A percentile compares a stretch with the other conserved stretches of the same genome.
Evolutionary conservation across 2,329 filamentous ascomycete species (phyloP).

Genomic region (Capronia coronata): DNA sequence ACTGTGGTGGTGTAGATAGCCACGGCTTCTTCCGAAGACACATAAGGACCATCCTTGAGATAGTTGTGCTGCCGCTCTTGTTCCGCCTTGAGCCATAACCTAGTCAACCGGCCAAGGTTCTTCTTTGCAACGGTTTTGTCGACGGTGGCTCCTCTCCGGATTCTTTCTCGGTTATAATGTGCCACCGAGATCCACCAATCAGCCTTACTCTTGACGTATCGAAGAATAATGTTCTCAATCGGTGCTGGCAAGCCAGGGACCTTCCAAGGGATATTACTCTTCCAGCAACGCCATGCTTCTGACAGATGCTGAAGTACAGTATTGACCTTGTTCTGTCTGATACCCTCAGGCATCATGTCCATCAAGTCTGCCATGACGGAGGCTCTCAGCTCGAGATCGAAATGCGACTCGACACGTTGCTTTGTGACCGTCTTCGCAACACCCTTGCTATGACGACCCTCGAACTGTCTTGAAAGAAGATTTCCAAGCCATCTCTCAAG

Average conservation of each 20-base stretch:
- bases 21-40: constrained; percentile 95
- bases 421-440: constrained; percentile 99
- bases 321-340: constrained; percentile 99
- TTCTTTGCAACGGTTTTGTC: constrained; percentile 99
- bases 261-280: constrained; percentile 99
- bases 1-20: constrained; percentile 98
- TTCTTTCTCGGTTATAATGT: constrained; percentile 97
- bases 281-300: constrained; percentile 99
- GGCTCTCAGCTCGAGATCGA: constrained; percentile 91
- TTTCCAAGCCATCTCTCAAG: constrained; percentile 97
- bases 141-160: constrained; percentile 89
- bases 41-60: constrained; percentile 97
- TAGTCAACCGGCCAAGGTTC: constrained; percentile 88
- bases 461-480: constrained; percentile 90
- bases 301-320: constrained; percentile 94
- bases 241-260: constrained; percentile 92
- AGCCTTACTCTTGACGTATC: constrained; percentile 98
- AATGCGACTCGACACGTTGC: constrained; percentile 97
- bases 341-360: constrained; percentile 99
- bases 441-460: constrained; percentile 96
- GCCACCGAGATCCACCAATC: constrained; percentile 99
- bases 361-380: constrained; percentile 98
- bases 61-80: constrained; percentile 99
- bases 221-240: constrained; percentile 96
- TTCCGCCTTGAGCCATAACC: constrained; percentile 95